Evolutionary conservation across 371 early-diverging fungal genomes (phyloP), one percentile per base, ranked within the genome.

Genomic region (Nosema granulosis): DNA sequence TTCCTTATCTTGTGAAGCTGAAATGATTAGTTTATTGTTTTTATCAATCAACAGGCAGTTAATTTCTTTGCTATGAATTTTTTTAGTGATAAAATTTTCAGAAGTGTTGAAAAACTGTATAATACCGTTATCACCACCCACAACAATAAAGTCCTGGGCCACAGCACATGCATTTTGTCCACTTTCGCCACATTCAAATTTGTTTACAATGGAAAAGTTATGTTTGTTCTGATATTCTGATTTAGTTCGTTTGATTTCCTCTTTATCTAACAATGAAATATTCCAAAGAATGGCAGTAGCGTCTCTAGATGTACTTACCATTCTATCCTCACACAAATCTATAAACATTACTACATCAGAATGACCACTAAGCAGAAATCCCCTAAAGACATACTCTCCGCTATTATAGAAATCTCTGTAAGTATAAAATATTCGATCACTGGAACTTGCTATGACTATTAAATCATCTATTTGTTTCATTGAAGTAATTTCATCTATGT

Each of bases 31-130:
- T 57, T 49, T 34, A 38, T 61, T 74, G n/a, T 59, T 24, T 43
- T 70, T 58, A 28, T 70, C 34, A 22, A 76, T 62, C 28, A 12
- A 38, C 1, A 76, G 52, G 1, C 31, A 34, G 29, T 76, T 76
- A 18, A 76, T 76, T 35, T 76, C 76, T 31, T 76, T 76, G 1
- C 62, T 51, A 54, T 69, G 56, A 58, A 76, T 50, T 37, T 56
- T 70, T 34, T 68, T 32, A 38, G 58, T 52, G n/a, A 68, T 58
- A 9, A 76, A 54, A 54, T 62, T 62, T 24, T 74, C 68, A n/a
- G n/a, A 38, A 20, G 32, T 52, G 6, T 74, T 66, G 32, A 59
- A 67, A 43, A 68, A 43, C 26, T 68, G 68, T 18, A 76, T 29
- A 49, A 70, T 35, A 34, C 70, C 54, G 9, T 76, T 70, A 51